Conservation (phyloP, 352 stramenopile species). For the Peronospora destructor region DNA sequence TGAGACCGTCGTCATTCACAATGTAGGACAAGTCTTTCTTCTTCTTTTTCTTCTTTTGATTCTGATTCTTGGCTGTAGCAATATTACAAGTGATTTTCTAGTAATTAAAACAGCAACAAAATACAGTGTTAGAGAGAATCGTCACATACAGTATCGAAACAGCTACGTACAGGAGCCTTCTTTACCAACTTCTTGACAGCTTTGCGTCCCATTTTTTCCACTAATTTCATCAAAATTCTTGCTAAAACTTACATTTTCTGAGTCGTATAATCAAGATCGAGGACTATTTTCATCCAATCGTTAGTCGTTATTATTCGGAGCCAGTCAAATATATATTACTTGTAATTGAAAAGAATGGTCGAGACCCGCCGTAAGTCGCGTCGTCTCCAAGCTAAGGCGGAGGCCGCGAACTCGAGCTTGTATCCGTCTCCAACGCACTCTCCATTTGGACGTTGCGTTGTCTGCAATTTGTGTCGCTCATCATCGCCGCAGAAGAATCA, state of each 20-base stretch:
- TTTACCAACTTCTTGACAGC: conserved; percentile 24
- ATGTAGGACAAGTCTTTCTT: conserved; percentile 24
- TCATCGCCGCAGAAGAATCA: conserved; percentile 17
- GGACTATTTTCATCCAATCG: conserved; percentile 9
- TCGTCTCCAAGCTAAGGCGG: conserved; percentile 49
- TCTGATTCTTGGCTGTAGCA: conserved; percentile 9
- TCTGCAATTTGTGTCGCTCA: conserved; percentile 5
- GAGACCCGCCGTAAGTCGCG: conserved; percentile 51
- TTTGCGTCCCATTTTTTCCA: conserved; percentile 18
- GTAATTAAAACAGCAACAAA: background rate
- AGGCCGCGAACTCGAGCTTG: conserved; percentile 8
- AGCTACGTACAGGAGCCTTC: conserved; percentile 31
- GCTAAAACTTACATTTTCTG: no score
- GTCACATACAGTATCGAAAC: background rate
- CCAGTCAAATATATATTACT: conserved; percentile 16
- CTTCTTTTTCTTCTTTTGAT: conserved; percentile 17
- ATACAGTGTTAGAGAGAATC: background rate
- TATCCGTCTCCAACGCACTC: conserved; percentile 15
- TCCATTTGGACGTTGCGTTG: background rate
- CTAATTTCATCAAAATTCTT: no score
- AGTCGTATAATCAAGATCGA: background rate
- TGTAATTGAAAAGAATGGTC: conserved; percentile 38
- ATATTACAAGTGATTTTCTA: conserved; percentile 29
- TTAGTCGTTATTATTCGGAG: background rate
- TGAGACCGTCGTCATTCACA: conserved; percentile 44